Conservation (phyloP, 2,329 filamentous ascomycete species). For the Aureobasidium sp. region DNA sequence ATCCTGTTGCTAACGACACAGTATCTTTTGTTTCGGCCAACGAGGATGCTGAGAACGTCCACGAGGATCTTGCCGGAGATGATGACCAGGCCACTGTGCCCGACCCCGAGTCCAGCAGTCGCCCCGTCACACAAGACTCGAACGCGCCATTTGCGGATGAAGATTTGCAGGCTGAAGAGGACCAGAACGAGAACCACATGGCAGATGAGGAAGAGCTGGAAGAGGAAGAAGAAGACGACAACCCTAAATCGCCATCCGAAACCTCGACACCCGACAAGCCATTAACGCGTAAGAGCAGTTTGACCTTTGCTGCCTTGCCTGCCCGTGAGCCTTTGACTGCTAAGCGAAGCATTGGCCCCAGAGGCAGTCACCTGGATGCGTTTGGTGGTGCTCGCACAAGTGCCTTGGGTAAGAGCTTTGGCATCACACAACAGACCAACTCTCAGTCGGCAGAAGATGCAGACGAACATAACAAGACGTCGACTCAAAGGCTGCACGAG, state of each 20-base stretch:
- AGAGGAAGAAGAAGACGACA: constrained; percentile 37
- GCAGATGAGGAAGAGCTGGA: constrained; percentile 30
- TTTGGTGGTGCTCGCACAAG: constrained; percentile 51
- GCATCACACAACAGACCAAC: constrained; percentile 44
- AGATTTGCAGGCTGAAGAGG: constrained; percentile 16
- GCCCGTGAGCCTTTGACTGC: constrained; percentile 78
- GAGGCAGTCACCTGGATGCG: constrained; percentile 68
- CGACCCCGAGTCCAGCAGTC: constrained; percentile 18
- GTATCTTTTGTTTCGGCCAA: constrained; percentile 45
- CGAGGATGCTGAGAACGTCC: constrained; percentile 31
- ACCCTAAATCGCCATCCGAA: constrained; percentile 54
- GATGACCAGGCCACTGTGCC: constrained; percentile 28
- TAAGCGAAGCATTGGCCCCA: constrained; percentile 72
- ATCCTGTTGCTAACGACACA: constrained; percentile 8
- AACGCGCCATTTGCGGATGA: constrained; percentile 17
- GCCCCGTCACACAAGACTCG: constrained; percentile 1
- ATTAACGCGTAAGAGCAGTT: constrained; percentile 81
- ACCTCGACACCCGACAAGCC: constrained; percentile 68
- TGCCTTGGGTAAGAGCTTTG: constrained; percentile 65
- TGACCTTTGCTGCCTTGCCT: constrained; percentile 89
- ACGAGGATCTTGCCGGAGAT: constrained; percentile 23
- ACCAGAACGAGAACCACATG: constrained; percentile 20
- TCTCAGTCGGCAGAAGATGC: constrained; percentile 36
- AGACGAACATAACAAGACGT: constrained; percentile 70
- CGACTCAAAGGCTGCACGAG: constrained; percentile 88